These are phyloP conservation scores for Cardamine occulta DNA, from an alignment of 345 rosid genomes.

Conservation along the genomic window DNA sequence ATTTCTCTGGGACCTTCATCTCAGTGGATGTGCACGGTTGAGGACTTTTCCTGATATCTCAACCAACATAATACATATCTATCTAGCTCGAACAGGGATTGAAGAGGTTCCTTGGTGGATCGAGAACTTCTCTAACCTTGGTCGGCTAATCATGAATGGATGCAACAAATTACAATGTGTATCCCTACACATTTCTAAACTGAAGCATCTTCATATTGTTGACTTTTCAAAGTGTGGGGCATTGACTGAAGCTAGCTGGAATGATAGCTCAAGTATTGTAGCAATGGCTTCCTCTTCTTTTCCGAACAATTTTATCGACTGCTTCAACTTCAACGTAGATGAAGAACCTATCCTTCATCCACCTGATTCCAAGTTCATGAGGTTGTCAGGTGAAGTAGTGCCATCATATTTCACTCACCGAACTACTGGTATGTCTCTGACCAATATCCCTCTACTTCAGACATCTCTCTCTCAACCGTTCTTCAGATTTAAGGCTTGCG, in stretches of 20 bases:
- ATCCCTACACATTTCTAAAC: not conserved
- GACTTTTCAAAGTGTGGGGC: not conserved
- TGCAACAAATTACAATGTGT: not conserved
- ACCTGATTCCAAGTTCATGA: rapidly evolving
- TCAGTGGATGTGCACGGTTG: not conserved
- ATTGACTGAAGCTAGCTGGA: not conserved
- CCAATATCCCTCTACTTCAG: slow-evolving; percentile 18
- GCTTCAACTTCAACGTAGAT: not conserved
- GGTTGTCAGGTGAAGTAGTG: slow-evolving; percentile 12
- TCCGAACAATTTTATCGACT: not conserved
- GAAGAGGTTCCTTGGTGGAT: slow-evolving; percentile 23
- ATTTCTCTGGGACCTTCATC: not conserved
- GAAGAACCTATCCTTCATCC: not conserved
- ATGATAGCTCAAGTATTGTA: not conserved
- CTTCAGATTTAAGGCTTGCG: slow-evolving; percentile 16
- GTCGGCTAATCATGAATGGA: not conserved
- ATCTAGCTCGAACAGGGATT: not conserved
- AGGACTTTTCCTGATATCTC: not conserved
- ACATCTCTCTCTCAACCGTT: not conserved
- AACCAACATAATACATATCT: no score
- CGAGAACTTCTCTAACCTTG: not conserved
- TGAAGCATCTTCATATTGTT: not conserved
- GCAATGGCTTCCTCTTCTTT: not conserved
- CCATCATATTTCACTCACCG: slow-evolving; percentile 25
- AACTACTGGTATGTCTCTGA: not conserved